phyloP scores from a whole-genome alignment of 768 basidiomycete species.

The Naganishia friedmannii region DNA sequence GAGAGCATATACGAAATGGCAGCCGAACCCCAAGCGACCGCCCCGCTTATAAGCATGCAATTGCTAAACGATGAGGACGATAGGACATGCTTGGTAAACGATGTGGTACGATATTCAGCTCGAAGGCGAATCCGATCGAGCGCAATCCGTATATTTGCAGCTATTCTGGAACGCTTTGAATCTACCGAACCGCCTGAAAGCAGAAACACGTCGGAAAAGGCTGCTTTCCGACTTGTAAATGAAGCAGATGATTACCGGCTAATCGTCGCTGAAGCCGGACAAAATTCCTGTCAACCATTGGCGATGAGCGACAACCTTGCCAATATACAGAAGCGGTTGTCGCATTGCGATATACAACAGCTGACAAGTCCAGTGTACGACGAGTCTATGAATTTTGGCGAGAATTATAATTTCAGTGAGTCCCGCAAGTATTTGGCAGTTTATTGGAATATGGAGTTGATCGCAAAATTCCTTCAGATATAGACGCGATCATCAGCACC shows the following conservation, averaged over 20 bases:
- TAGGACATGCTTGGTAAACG: background rate
- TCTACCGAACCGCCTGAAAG: background rate
- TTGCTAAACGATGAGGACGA: conserved; percentile 19
- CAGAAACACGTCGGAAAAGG: conserved; percentile 2
- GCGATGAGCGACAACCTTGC: conserved; percentile 11
- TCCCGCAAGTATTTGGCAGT: background rate
- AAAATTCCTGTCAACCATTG: conserved; percentile 24
- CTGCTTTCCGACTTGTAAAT: conserved; percentile 8
- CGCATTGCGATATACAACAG: conserved; percentile 3
- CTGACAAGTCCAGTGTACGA: conserved; percentile 19
- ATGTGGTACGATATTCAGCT: conserved; percentile 17
- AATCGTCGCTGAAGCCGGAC: conserved; percentile 19
- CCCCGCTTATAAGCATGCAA: conserved; percentile 1
- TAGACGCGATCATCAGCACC: background rate
- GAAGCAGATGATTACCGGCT: background rate
- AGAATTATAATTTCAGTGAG: conserved; percentile 25
- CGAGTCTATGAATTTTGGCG: conserved; percentile 14
- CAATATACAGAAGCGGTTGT: conserved; percentile 1
- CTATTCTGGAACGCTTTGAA: conserved; percentile 4
- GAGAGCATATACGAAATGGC: conserved; percentile 12
- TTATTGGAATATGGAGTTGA: too few species aligned
- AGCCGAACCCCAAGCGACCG: conserved; percentile 8
- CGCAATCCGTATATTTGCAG: conserved; percentile 4
- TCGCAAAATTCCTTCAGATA: background rate
- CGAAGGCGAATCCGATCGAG: conserved; percentile 10